Percentiles rank a stretch among this genome's conserved stretches.
These are phyloP conservation scores for Musa itinerans DNA, from an alignment of 176 grass and related monocot species.

Conservation along the genomic window DNA sequence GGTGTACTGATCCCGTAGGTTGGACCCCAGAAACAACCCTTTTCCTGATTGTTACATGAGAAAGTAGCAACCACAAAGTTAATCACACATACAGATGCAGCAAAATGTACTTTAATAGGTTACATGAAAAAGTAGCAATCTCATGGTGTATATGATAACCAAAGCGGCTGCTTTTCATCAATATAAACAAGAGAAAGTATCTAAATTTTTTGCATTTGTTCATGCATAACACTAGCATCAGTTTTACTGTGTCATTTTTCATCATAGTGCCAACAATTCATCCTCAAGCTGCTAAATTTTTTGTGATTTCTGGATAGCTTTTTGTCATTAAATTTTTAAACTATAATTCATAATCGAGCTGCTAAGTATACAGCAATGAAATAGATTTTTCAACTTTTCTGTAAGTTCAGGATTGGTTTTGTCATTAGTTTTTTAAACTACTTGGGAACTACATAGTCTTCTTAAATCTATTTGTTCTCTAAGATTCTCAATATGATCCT, in stretches of 20 bases:
- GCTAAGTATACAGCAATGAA: too few species aligned
- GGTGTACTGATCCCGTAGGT: slow-evolving; percentile 89
- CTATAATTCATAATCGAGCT: too few species aligned
- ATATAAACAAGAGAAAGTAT: neutral
- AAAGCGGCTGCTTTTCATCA: neutral
- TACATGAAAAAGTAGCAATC: neutral
- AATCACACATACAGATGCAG: neutral
- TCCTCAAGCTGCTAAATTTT: neutral
- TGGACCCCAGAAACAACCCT: slow-evolving; percentile 97
- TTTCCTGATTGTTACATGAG: slow-evolving; percentile 45
- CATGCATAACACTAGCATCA: neutral
- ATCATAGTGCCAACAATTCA: neutral
- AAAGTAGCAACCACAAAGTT: neutral
- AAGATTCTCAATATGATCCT: neutral
- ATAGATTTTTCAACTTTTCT: too few species aligned
- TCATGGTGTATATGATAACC: neutral
- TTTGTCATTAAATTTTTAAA: too few species aligned
- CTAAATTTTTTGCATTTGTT: neutral
- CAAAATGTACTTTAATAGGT: neutral
- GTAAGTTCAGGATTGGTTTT: too few species aligned
- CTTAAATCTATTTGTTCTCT: neutral
- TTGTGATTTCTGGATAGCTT: too few species aligned
- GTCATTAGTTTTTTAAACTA: too few species aligned
- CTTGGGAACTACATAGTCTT: too few species aligned
- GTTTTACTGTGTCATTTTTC: neutral